Conservation (phyloP, 805 yeast genomes). For the Ogataea naganishii region DNA sequence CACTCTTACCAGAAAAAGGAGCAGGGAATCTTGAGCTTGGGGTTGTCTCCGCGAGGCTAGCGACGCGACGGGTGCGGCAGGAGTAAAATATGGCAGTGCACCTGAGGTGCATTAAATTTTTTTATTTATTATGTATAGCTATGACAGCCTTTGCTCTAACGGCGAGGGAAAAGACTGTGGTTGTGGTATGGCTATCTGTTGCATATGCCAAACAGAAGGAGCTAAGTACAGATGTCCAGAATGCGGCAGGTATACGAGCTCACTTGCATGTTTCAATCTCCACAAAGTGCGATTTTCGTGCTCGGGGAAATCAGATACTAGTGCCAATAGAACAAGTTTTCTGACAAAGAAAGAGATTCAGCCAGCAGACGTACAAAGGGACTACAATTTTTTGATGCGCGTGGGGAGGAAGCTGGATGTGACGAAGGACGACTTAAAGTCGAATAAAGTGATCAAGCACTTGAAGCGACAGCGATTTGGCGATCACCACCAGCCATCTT, state of each 20-base stretch:
- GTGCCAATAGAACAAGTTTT: constrained; percentile 37
- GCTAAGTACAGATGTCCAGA: constrained; percentile 77
- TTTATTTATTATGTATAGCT: too few relatives aligned
- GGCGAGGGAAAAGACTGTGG: too few relatives aligned
- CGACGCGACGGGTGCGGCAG: too few relatives aligned
- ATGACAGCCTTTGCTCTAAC: too few relatives aligned
- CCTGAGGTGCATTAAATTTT: too few relatives aligned
- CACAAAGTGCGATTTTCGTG: constrained; percentile 63
- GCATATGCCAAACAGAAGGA: constrained; percentile 31
- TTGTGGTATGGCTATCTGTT: too few relatives aligned
- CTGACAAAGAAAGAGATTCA: constrained; percentile 39
- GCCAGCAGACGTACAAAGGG: constrained; percentile 58
- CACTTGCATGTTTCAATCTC: constrained; percentile 56
- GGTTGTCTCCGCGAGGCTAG: too few relatives aligned
- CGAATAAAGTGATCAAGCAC: constrained; percentile 31
- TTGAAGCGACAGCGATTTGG: constrained; percentile 7
- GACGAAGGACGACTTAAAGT: constrained; percentile 44
- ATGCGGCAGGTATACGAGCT: constrained; percentile 61
- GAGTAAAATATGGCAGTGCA: too few relatives aligned
- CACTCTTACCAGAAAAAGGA: too few relatives aligned
- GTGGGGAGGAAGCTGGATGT: constrained; percentile 54
- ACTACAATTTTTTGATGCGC: constrained; percentile 63
- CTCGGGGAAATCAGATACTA: constrained; percentile 49
- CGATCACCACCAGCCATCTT: constrained; percentile 18
- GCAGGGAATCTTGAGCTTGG: too few relatives aligned